A percentile compares a stretch with the other conserved stretches of the same genome.
phyloP scores from a whole-genome alignment of 495 filamentous ascomycete species.

The Xanthoparmelia taractica region DNA sequence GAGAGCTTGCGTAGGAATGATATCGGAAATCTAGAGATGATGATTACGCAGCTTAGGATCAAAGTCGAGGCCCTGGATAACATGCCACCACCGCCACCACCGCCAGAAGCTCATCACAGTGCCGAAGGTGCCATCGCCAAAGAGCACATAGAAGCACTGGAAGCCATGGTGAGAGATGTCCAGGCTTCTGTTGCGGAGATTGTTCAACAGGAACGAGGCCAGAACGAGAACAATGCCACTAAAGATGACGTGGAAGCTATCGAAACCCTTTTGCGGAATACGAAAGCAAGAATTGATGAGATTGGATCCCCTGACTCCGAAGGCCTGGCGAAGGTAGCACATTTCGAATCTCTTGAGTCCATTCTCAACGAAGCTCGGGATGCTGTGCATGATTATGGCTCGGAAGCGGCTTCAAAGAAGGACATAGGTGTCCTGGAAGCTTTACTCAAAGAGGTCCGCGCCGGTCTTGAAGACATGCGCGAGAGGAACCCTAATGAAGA shows the following conservation, averaged over 20 bases:
- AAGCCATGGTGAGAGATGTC: slow-evolving; percentile 49
- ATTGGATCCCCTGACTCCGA: slow-evolving; percentile 55
- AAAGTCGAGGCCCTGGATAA: slow-evolving; percentile 77
- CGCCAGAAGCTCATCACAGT: slow-evolving; percentile 32
- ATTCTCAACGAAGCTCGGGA: slow-evolving; percentile 66
- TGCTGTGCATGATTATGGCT: slow-evolving; percentile 52
- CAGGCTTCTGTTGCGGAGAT: slow-evolving; percentile 48
- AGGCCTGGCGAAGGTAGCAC: slow-evolving; percentile 60
- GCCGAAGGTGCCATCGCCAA: slow-evolving; percentile 44
- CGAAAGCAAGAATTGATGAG: slow-evolving; percentile 75
- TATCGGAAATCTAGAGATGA: slow-evolving; percentile 71
- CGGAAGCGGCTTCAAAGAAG: slow-evolving; percentile 59
- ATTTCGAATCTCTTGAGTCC: slow-evolving; percentile 64
- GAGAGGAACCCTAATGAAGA: slow-evolving; percentile 52
- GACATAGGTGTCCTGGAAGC: slow-evolving; percentile 69
- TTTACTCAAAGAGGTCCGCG: slow-evolving; percentile 66
- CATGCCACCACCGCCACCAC: slow-evolving; percentile 45
- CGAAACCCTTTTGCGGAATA: slow-evolving; percentile 76
- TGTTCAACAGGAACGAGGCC: slow-evolving; percentile 34
- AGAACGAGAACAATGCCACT: slow-evolving; percentile 40
- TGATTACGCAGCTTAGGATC: slow-evolving; percentile 71
- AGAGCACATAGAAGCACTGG: slow-evolving; percentile 54
- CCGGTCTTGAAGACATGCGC: slow-evolving; percentile 69
- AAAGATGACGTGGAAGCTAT: slow-evolving; percentile 81
- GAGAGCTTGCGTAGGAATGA: slow-evolving; percentile 53